Evolutionary conservation across 2,329 filamentous ascomycete species (phyloP).

Genomic region (Aschersonia sp.): DNA sequence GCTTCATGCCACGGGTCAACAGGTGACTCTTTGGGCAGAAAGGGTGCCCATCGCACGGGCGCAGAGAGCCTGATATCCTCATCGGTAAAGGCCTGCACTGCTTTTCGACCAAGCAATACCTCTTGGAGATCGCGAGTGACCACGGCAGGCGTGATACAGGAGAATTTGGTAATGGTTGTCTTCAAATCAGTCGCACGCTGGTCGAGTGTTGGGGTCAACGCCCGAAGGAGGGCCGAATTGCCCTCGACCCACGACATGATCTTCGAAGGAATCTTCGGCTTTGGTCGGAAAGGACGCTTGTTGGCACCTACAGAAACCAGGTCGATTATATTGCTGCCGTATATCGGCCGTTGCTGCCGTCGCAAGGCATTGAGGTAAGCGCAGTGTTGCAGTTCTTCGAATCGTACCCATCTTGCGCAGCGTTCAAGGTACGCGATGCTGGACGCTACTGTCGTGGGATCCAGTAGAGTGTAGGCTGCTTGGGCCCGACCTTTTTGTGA

Average conservation of each 20-base stretch:
- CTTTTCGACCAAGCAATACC: conserved; percentile 48
- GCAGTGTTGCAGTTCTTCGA: conserved; percentile 67
- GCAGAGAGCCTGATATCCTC: conserved; percentile 41
- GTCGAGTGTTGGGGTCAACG: conserved; percentile 60
- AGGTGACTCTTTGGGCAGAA: conserved; percentile 38
- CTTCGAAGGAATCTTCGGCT: conserved; percentile 44
- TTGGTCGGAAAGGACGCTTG: conserved; percentile 42
- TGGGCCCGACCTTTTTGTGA: conserved; percentile 50
- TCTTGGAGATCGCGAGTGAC: conserved; percentile 64
- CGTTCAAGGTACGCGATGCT: conserved; percentile 62
- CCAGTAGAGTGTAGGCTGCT: conserved; percentile 36
- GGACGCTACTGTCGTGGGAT: conserved; percentile 53
- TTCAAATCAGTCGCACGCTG: conserved; percentile 61
- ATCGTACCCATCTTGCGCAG: conserved; percentile 49
- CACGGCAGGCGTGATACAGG: conserved; percentile 80
- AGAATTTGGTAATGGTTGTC: conserved; percentile 70
- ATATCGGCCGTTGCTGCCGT: conserved; percentile 67
- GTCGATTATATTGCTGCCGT: conserved; percentile 66
- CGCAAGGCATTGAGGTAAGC: conserved; percentile 70
- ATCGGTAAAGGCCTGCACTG: conserved; percentile 41
- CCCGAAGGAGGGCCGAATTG: conserved; percentile 46
- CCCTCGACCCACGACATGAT: conserved; percentile 64
- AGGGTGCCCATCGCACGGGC: conserved; percentile 39
- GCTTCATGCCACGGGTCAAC: conserved; percentile 85
- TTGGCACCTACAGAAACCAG: conserved; percentile 51